phyloP scores from a whole-genome alignment of 2,329 filamentous ascomycete species.

The Aureobasidium leucospermi region DNA sequence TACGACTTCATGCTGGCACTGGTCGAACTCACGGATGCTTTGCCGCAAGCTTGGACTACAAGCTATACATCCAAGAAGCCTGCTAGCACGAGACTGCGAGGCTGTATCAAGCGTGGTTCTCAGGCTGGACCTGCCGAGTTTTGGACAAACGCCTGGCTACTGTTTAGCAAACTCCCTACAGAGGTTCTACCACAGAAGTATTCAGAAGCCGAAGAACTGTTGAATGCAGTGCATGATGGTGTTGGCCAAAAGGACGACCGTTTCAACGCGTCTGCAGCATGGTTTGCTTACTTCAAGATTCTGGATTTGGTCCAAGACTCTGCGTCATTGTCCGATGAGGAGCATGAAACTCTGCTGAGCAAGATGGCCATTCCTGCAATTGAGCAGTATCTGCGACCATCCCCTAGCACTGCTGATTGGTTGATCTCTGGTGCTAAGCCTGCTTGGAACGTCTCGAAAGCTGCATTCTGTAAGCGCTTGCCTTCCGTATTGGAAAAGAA shows the following conservation, averaged over 20 bases:
- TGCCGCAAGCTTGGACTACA: conserved; percentile 67
- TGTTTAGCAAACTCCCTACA: conserved; percentile 52
- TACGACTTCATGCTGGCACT: conserved; percentile 63
- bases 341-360: conserved; percentile 38
- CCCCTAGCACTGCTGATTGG: conserved; percentile 42
- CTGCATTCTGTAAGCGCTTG: conserved; percentile 6
- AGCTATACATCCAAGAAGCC: conserved; percentile 53
- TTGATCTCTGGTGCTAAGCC: conserved; percentile 40
- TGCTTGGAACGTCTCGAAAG: conserved; percentile 34
- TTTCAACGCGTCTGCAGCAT: conserved; percentile 60
- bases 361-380: conserved; percentile 47
- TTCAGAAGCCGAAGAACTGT: conserved; percentile 52
- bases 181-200: conserved; percentile 47
- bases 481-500: conserved; percentile 37
- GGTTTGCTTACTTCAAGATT: conserved; percentile 65
- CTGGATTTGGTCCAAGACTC: conserved; percentile 41
- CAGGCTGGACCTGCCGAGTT: conserved; percentile 65
- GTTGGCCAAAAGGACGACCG: conserved; percentile 69
- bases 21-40: conserved; percentile 54
- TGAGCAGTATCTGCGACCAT: conserved; percentile 45
- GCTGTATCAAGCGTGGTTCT: conserved; percentile 76
- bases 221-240: conserved; percentile 62
- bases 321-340: conserved; percentile 32
- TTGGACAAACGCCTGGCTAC: conserved; percentile 60
- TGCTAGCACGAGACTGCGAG: conserved; percentile 52